Evolutionary conservation across 1,139 yeast genomes (phyloP).

Genomic region (Suhomyces terraborum): DNA sequence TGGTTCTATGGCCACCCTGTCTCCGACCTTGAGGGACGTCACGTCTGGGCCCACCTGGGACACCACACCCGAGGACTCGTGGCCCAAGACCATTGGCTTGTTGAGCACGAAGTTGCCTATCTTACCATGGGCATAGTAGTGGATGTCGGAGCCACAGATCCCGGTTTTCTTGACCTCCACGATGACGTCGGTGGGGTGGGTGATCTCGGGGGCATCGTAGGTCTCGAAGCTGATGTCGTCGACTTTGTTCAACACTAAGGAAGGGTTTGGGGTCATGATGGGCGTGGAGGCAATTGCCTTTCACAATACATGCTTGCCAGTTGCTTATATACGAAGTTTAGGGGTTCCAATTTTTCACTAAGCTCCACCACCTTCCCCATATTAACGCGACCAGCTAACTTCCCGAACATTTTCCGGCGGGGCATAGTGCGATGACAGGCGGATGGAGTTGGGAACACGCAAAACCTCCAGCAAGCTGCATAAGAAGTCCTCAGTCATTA

Average conservation of each 20-base stretch:
- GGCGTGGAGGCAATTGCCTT: neutral
- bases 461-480: neutral
- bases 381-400: slow-evolving; percentile 8
- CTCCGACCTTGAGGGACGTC: slow-evolving; percentile 65
- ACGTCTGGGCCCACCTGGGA: slow-evolving; percentile 67
- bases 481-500: too few relatives aligned
- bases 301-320: neutral
- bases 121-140: slow-evolving; percentile 76
- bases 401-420: slow-evolving; percentile 10
- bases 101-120: slow-evolving; percentile 71
- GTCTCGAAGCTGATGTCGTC: slow-evolving; percentile 67
- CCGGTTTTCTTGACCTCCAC: slow-evolving; percentile 80
- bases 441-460: neutral
- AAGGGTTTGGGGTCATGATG: slow-evolving; percentile 47
- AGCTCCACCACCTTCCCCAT: slow-evolving; percentile 10
- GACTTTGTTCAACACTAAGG: slow-evolving; percentile 67
- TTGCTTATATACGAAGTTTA: neutral
- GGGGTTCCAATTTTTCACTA: neutral
- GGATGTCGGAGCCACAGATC: slow-evolving; percentile 87
- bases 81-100: slow-evolving; percentile 73
- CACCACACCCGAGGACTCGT: slow-evolving; percentile 74
- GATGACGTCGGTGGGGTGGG: slow-evolving; percentile 68
- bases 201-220: slow-evolving; percentile 62
- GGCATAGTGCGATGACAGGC: slow-evolving; percentile 1
- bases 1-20: slow-evolving; percentile 74